Evolutionary conservation across 371 early-diverging fungal genomes (phyloP).

Genomic region (Ordospora colligata): DNA sequence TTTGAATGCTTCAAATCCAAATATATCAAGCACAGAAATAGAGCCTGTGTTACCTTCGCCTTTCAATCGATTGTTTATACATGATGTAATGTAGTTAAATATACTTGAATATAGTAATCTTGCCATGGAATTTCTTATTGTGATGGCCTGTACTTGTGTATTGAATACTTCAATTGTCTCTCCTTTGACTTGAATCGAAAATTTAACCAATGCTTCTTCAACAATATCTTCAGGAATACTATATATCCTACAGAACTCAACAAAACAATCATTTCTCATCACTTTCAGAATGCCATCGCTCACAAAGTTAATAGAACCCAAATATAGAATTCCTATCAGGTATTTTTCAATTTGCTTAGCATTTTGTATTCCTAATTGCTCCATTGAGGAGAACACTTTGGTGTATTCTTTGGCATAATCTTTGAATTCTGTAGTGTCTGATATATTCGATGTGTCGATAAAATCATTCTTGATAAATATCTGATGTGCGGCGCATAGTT

Average conservation of each 20-base stretch:
- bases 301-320: slow-evolving; percentile 42
- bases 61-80: slow-evolving; percentile 42
- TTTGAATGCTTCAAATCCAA: slow-evolving; percentile 66
- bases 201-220: slow-evolving; percentile 40
- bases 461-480: slow-evolving; percentile 31
- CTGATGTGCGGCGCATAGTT: slow-evolving; percentile 20
- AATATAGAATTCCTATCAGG: slow-evolving; percentile 61
- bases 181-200: slow-evolving; percentile 64
- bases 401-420: slow-evolving; percentile 64
- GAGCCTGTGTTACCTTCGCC: slow-evolving; percentile 10
- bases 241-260: slow-evolving; percentile 5
- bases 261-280: neutral
- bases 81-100: slow-evolving; percentile 50
- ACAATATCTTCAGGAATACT: slow-evolving; percentile 25
- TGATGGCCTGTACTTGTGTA: slow-evolving; percentile 31
- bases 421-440: neutral
- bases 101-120: slow-evolving; percentile 61
- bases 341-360: slow-evolving; percentile 65
- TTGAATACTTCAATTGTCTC: slow-evolving; percentile 66
- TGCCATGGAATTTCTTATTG: slow-evolving; percentile 69
- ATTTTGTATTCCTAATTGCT: slow-evolving; percentile 67
- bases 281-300: neutral
- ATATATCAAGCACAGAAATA: slow-evolving; percentile 66
- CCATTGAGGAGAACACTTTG: slow-evolving; percentile 56
- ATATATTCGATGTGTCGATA: slow-evolving; percentile 7